These are phyloP conservation scores for Suillus paluster DNA, from an alignment of 768 basidiomycete species.

Conservation along the genomic window DNA sequence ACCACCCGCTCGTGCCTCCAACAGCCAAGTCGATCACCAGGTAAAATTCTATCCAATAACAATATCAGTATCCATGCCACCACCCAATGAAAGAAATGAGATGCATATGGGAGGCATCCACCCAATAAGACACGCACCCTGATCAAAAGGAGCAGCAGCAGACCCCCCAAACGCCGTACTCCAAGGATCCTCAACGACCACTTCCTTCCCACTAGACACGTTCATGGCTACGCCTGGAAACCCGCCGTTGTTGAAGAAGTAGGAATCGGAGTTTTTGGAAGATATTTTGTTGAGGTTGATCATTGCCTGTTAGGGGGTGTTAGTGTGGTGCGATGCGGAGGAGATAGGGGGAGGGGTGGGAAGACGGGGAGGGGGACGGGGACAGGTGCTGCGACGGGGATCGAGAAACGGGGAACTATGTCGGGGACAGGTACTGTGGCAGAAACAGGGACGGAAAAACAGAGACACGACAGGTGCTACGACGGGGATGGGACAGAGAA, in stretches of 20 bases:
- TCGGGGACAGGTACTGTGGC: no score
- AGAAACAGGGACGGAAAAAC: no score
- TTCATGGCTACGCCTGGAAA: conserved; percentile 57
- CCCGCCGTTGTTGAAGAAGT: conserved; percentile 55
- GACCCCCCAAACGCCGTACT: conserved; percentile 42
- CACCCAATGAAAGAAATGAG: no score
- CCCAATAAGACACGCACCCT: conserved; percentile 52
- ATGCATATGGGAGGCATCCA: no score
- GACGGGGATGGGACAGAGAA: no score
- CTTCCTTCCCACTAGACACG: conserved; percentile 39
- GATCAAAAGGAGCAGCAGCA: conserved; percentile 49
- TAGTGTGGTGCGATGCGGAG: neutral
- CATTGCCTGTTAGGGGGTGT: conserved; percentile 40
- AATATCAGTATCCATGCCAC: no score
- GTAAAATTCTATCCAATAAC: conserved; percentile 71
- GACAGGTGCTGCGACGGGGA: no score
- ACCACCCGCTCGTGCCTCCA: conserved; percentile 74
- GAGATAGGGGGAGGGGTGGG: no score
- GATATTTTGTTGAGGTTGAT: conserved; percentile 50
- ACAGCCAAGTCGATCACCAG: conserved; percentile 80
- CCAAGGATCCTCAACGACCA: conserved; percentile 55
- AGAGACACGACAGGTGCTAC: no score
- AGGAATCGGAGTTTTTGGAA: conserved; percentile 44
- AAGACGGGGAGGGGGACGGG: neutral
- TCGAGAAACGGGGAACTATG: no score